Evolutionary conservation across 305 asterid genomes (phyloP).

Genomic region (Fraxinus sp.): DNA sequence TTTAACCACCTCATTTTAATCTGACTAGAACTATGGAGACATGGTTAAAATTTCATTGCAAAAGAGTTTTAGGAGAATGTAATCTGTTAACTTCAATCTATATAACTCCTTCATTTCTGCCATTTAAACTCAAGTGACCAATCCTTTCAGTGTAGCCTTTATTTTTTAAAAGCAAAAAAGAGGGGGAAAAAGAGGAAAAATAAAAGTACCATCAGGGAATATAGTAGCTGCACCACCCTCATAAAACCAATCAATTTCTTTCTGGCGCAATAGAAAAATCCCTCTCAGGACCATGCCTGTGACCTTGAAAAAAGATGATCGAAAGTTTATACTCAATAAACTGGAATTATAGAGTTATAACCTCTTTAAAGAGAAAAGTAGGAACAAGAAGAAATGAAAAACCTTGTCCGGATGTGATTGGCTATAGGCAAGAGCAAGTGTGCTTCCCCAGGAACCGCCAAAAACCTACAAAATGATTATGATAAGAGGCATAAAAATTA

Average conservation of each 20-base stretch:
- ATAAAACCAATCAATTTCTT: conserved; percentile 94
- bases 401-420: conserved; percentile 90
- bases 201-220: conserved; percentile 77
- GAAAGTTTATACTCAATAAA: neutral
- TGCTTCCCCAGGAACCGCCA: conserved; percentile 99
- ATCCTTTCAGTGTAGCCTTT: conserved; percentile 2
- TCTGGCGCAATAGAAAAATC: conserved; percentile 85
- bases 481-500: conserved; percentile 24
- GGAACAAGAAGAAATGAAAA: conserved; percentile 23
- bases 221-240: conserved; percentile 98
- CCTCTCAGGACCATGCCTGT: conserved; percentile 88
- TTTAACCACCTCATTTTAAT: neutral
- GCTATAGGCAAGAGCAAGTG: conserved; percentile 89
- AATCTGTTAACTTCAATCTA: neutral
- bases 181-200: conserved; percentile 30
- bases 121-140: neutral
- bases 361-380: conserved; percentile 1
- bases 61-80: neutral
- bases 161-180: neutral
- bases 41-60: neutral
- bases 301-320: conserved; percentile 50
- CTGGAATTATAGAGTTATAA: conserved; percentile 1
- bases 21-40: neutral
- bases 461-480: conserved; percentile 65
- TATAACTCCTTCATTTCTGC: neutral